Evolutionary conservation across 768 basidiomycete species (phyloP).

Genomic region (Boletus speciosus): DNA sequence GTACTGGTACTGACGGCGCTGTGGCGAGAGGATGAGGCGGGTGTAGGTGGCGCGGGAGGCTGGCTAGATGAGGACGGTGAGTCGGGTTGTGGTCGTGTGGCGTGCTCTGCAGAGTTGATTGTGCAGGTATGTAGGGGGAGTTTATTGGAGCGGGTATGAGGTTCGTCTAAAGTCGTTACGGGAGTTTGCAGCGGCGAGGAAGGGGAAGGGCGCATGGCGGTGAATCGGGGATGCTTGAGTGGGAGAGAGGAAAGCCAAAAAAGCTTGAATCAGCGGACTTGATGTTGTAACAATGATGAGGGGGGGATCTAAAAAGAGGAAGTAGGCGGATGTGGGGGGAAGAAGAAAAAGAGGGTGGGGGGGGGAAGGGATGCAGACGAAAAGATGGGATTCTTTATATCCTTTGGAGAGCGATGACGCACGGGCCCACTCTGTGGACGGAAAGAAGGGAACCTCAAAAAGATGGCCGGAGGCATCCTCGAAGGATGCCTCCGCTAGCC

Average conservation of each 20-base stretch:
- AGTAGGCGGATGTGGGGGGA: constrained; percentile 17
- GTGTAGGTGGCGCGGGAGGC: constrained; percentile 20
- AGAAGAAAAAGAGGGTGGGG: constrained; percentile 8
- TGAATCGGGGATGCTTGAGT: constrained; percentile 22
- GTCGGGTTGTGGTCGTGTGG: constrained; percentile 4
- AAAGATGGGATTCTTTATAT: constrained; percentile 24
- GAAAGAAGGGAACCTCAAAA: constrained; percentile 17
- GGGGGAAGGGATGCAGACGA: constrained; percentile 6
- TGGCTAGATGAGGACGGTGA: constrained; percentile 14
- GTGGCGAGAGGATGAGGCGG: constrained; percentile 7
- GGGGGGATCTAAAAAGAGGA: constrained; percentile 12
- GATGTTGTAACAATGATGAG: constrained; percentile 16
- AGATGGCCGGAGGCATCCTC: constrained; percentile 20
- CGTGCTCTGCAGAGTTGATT: constrained; percentile 3
- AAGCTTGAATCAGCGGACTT: constrained; percentile 11
- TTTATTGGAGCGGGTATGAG: constrained; percentile 5
- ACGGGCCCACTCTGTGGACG: constrained; percentile 24
- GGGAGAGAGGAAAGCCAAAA: constrained; percentile 11
- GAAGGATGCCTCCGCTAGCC: constrained; percentile 22
- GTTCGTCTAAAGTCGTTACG: constrained; percentile 18
- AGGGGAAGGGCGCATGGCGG: constrained; percentile 24
- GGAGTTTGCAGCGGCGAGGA: constrained; percentile 26
- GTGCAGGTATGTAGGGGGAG: constrained; percentile 1
- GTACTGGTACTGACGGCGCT: constrained; percentile 10
- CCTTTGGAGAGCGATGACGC: constrained; percentile 21